A percentile compares a stretch with the other conserved stretches of the same genome.
Evolutionary conservation across 495 filamentous ascomycete species (phyloP).

Genomic region (Acidomyces sp.): DNA sequence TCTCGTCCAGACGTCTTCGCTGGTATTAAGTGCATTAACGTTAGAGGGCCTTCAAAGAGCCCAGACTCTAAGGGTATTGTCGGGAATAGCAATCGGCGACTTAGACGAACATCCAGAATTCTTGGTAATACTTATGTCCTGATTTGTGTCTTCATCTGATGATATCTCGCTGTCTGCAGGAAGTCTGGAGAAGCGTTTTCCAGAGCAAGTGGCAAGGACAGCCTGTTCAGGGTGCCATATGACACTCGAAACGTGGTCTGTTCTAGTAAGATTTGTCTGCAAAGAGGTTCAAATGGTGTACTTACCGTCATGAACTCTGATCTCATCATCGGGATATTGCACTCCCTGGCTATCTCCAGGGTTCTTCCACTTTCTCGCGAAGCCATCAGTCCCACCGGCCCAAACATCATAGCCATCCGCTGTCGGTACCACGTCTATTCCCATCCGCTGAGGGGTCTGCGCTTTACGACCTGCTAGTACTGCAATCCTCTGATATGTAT

Average conservation of each 20-base stretch:
- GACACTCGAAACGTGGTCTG: constrained; percentile 47
- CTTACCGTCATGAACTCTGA: constrained; percentile 28
- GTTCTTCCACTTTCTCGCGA: constrained; percentile 62
- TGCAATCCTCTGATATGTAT: constrained; percentile 52
- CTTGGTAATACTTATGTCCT: too few relatives aligned
- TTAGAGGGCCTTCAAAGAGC: too few relatives aligned
- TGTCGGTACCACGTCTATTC: constrained; percentile 48
- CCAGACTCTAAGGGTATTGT: too few relatives aligned
- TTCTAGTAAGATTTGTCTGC: background rate
- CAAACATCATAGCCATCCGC: constrained; percentile 57
- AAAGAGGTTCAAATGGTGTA: background rate
- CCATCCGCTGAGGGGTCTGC: constrained; percentile 62
- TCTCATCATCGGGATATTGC: constrained; percentile 20
- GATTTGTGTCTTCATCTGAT: too few relatives aligned
- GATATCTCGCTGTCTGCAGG: too few relatives aligned
- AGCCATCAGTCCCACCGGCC: constrained; percentile 72
- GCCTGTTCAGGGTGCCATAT: constrained; percentile 53
- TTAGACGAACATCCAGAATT: too few relatives aligned
- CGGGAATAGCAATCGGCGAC: too few relatives aligned
- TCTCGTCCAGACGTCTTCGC: too few relatives aligned
- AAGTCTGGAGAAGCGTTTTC: constrained; percentile 37
- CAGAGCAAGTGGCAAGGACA: constrained; percentile 65
- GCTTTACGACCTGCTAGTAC: constrained; percentile 59
- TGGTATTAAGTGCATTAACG: too few relatives aligned
- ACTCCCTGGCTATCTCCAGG: constrained; percentile 32